Evolutionary conservation across 148 eudicot genomes (phyloP).

Genomic region (Agrostemma githago): DNA sequence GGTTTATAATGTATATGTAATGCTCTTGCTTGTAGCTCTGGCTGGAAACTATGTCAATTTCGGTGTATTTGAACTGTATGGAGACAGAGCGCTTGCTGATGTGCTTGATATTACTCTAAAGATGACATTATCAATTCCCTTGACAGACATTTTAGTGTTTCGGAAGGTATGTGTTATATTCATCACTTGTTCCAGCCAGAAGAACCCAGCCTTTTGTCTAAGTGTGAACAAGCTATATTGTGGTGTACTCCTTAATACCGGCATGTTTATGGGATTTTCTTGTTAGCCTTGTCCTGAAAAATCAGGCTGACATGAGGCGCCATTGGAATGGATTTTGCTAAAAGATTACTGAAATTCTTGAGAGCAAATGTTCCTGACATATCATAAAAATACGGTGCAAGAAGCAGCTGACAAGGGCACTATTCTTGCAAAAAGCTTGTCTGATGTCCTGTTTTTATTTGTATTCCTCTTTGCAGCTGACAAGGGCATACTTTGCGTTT

Average conservation of each 20-base stretch:
- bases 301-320: background rate
- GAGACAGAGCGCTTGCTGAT: slow-evolving; percentile 96
- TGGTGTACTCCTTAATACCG: background rate
- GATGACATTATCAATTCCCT: slow-evolving; percentile 82
- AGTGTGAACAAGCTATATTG: background rate
- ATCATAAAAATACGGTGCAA: background rate
- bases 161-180: slow-evolving; percentile 57
- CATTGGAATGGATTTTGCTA: background rate
- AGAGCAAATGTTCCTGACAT: background rate
- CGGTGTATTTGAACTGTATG: slow-evolving; percentile 96
- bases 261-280: background rate
- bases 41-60: slow-evolving; percentile 95
- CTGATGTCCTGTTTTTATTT: slow-evolving; percentile 8
- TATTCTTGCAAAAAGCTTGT: background rate
- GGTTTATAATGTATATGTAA: slow-evolving; percentile 5
- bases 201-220: background rate
- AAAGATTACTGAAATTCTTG: background rate
- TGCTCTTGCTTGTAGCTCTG: slow-evolving; percentile 55
- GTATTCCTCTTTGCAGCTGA: slow-evolving; percentile 51
- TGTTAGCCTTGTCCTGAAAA: background rate
- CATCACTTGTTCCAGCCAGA: background rate
- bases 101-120: slow-evolving; percentile 80
- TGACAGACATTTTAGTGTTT: slow-evolving; percentile 79
- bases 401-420: background rate
- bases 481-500: slow-evolving; percentile 80